Evolutionary conservation across 2,329 filamentous ascomycete genomes (phyloP).

Genomic region (Capronia coronata): DNA sequence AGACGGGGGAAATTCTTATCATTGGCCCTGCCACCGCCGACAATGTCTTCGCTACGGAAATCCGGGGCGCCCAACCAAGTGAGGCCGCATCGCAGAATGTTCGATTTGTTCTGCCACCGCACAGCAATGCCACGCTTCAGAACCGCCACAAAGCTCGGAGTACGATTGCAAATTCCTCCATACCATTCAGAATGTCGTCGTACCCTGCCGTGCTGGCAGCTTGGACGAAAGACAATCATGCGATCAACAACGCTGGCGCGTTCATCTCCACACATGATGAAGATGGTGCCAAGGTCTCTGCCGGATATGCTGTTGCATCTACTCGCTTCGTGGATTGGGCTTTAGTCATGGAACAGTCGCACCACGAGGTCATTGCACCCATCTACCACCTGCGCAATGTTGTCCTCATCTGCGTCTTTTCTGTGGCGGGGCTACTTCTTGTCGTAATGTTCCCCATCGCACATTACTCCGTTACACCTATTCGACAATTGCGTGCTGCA

Average conservation of each 20-base stretch:
- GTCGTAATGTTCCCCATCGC: slow-evolving; percentile 70
- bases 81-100: slow-evolving; percentile 30
- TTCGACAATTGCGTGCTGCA: slow-evolving; percentile 66
- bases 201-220: slow-evolving; percentile 60
- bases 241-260: slow-evolving; percentile 62
- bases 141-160: slow-evolving; percentile 22
- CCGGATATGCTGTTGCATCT: slow-evolving; percentile 69
- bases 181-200: slow-evolving; percentile 52
- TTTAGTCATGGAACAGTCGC: slow-evolving; percentile 69
- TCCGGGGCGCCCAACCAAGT: slow-evolving; percentile 35
- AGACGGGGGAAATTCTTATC: slow-evolving; percentile 63
- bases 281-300: slow-evolving; percentile 60
- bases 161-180: slow-evolving; percentile 32
- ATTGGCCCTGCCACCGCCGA: slow-evolving; percentile 60
- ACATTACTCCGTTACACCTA: slow-evolving; percentile 74
- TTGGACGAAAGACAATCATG: slow-evolving; percentile 47
- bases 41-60: slow-evolving; percentile 53
- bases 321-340: slow-evolving; percentile 72
- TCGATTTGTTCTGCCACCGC: slow-evolving; percentile 26
- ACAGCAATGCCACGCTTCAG: slow-evolving; percentile 13
- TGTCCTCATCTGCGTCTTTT: slow-evolving; percentile 77
- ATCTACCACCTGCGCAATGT: slow-evolving; percentile 71
- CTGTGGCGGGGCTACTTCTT: slow-evolving; percentile 66
- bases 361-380: slow-evolving; percentile 66
- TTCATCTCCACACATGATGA: slow-evolving; percentile 67